Base-by-base conservation (phyloP, 2,329 filamentous ascomycete species). In the Fusarium pininemorale region DNA sequence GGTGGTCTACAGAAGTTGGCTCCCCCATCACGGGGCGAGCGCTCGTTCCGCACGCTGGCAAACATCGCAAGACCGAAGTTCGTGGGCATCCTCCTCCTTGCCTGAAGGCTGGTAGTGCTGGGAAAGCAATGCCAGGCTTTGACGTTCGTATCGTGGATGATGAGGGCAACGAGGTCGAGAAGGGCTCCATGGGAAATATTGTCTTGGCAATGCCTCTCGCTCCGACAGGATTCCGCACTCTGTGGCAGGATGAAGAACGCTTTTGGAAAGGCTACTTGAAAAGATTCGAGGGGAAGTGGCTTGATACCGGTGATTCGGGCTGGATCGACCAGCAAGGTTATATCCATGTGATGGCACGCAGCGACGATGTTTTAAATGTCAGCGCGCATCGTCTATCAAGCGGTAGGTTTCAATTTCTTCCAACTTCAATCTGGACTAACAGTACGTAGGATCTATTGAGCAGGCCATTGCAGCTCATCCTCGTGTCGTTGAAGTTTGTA, bases 361-460 rank as follows among this genome's bases (percentile, higher is more conserved):
- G 85, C 38, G 95, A 98, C 83, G 95, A 98, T 81, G 92, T 98
- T 68, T 95, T 98, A 79, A 98, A 98, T 79, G 95, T 98, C n/a
- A 95, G 95, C 45, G 95, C 95, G 10, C 95, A 98, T 84, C 90
- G 95, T 20, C 91, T 98, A 70, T 96, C 93, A 72, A 98, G 95
- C 16, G 94, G 93, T 93, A 85, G 77, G 87, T 81, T 30, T 7
- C 14, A 37, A 13, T 60, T 39, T 18, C 6, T 58, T 72, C n/a
- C 18, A 13, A 9, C 16, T 35, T n/a, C 22, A 14, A 22, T 20
- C 24, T 37, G 39, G 44, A 24, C 69, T 76, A 38, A 73, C 53
- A 62, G 59, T 42, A 39, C 50, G 64, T 74, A 94, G 94, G 94
- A 56, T 89, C 92, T 39, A 96, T 98, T 81, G 95, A 98, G 83